These are phyloP conservation scores for Aspergillus incahuasiensis DNA, from an alignment of 495 filamentous ascomycete species.

Conservation along the genomic window DNA sequence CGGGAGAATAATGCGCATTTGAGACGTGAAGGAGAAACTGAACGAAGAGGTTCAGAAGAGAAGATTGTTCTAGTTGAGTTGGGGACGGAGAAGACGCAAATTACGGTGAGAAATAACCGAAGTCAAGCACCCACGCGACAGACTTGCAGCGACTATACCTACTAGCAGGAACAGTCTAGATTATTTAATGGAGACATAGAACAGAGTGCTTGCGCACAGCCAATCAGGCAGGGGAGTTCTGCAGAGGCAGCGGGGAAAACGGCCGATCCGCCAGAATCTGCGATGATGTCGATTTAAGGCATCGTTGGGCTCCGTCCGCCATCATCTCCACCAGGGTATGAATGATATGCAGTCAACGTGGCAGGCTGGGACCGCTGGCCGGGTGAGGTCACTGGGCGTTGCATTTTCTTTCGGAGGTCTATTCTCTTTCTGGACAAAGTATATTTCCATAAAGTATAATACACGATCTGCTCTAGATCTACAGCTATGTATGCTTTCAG, in stretches of 20 bases:
- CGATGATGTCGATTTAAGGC: conserved; percentile 1
- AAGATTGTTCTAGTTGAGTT: not conserved
- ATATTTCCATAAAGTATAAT: not conserved
- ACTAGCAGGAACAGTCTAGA: not conserved
- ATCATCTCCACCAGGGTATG: not conserved
- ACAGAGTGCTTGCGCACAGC: conserved; percentile 2
- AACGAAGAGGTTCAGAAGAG: conserved; percentile 14
- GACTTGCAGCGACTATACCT: conserved; percentile 9
- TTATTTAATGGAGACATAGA: conserved; percentile 16
- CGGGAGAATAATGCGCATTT: conserved; percentile 7
- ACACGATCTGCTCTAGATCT: not conserved
- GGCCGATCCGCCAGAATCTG: conserved; percentile 11
- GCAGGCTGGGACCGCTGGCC: not conserved
- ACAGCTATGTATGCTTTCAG: conserved; percentile 11
- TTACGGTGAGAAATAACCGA: conserved; percentile 10
- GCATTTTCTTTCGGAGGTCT: not conserved
- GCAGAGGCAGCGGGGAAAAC: conserved; percentile 17
- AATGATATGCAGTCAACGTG: conserved; percentile 17
- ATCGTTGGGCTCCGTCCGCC: conserved; percentile 5
- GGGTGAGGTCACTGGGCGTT: not conserved
- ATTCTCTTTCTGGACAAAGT: not conserved
- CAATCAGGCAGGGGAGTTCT: conserved; percentile 4
- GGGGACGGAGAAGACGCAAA: conserved; percentile 4
- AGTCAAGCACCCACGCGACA: conserved; percentile 14
- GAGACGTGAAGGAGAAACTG: not conserved